Percentiles rank a stretch among this genome's conserved stretches.
Conservation (phyloP, 139 green algal species). For the Auxenochlorella pyrenoidosa region DNA sequence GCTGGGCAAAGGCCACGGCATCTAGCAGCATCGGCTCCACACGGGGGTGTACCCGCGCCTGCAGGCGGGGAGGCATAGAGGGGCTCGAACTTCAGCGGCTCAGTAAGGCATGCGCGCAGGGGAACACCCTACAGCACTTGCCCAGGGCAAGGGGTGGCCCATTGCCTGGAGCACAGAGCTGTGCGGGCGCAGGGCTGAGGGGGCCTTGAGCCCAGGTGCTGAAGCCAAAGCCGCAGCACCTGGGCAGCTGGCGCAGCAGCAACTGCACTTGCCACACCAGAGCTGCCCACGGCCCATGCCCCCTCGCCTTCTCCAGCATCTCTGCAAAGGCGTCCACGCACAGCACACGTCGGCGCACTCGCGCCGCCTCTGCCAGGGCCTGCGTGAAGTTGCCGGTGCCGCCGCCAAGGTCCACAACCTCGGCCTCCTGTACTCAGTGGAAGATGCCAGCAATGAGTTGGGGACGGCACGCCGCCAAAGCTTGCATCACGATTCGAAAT, state of each 20-base stretch:
- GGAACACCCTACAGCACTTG: not conserved
- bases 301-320: slow-evolving; percentile 32
- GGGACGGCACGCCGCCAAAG: not conserved
- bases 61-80: not conserved
- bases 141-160: too few species aligned
- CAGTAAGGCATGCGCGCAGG: not conserved
- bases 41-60: not conserved
- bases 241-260: too few species aligned
- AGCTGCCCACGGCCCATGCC: too few species aligned
- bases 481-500: not conserved
- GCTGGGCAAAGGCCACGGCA: not conserved
- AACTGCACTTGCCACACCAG: too few species aligned
- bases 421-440: not conserved
- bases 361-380: slow-evolving; percentile 8
- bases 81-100: not conserved
- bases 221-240: too few species aligned
- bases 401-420: slow-evolving; percentile 31
- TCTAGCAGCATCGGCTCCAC: slow-evolving; percentile 31
- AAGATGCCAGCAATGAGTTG: not conserved
- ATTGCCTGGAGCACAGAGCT: too few species aligned
- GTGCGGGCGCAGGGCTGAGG: too few species aligned
- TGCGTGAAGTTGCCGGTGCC: slow-evolving; percentile 42
- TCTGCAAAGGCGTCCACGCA: slow-evolving; percentile 32
- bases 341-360: slow-evolving; percentile 14
- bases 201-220: too few species aligned